Conservation (phyloP, 139 green algal species). For the Coccomyxa sp. region DNA sequence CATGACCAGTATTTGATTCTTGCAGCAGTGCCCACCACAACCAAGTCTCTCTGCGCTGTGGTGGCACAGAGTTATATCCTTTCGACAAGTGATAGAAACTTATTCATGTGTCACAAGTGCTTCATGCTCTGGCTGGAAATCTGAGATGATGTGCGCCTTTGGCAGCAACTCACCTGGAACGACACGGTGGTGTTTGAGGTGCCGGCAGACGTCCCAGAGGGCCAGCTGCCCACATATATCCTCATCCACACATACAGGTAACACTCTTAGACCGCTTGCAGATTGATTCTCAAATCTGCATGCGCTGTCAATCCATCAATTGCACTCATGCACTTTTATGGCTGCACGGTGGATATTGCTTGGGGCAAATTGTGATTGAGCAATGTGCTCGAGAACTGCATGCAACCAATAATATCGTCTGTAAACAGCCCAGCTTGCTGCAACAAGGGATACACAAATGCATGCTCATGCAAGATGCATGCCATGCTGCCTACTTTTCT, state of each 20-base stretch:
- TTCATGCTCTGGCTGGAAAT: background rate
- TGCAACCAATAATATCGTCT: background rate
- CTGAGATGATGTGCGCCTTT: background rate
- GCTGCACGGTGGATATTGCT: background rate
- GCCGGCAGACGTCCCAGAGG: background rate
- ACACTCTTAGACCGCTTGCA: background rate
- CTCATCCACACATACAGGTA: background rate
- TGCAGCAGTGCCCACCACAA: no score
- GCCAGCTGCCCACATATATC: background rate
- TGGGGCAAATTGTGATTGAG: background rate
- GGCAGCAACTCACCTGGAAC: background rate
- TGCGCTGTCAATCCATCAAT: background rate
- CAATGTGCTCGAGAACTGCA: background rate
- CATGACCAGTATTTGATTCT: no score
- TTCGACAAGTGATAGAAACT: no score
- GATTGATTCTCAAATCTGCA: background rate
- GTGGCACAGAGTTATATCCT: no score
- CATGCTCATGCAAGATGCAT: background rate
- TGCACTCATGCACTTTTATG: background rate
- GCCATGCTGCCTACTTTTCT: background rate
- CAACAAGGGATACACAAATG: background rate
- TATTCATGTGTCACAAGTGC: no score
- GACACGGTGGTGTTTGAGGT: background rate
- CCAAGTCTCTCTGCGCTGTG: no score
- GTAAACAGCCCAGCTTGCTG: background rate